Conservation (phyloP, 2,329 filamentous ascomycete genomes). For the Chalara sp. region DNA sequence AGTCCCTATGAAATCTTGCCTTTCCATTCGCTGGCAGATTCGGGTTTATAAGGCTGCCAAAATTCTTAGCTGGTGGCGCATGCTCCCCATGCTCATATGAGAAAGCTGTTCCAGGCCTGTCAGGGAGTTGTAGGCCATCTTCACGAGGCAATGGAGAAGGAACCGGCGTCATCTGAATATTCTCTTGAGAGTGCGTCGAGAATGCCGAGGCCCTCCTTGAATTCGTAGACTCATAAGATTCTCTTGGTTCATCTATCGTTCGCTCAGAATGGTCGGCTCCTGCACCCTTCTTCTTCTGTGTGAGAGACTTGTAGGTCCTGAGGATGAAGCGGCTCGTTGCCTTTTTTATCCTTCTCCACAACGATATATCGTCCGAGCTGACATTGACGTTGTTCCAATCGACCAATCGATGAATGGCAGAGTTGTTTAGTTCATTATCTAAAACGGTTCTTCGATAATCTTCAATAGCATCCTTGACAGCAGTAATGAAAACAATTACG, state of each 20-base stretch:
- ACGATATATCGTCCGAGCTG: slow-evolving; percentile 73
- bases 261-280: slow-evolving; percentile 15
- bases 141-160: slow-evolving; percentile 63
- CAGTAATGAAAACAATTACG: slow-evolving; percentile 81
- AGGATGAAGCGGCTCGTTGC: slow-evolving; percentile 45
- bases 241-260: slow-evolving; percentile 20
- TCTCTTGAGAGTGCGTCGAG: slow-evolving; percentile 40
- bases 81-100: slow-evolving; percentile 32
- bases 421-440: slow-evolving; percentile 93
- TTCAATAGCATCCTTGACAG: slow-evolving; percentile 91
- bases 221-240: slow-evolving; percentile 56
- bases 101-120: slow-evolving; percentile 27
- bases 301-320: slow-evolving; percentile 38
- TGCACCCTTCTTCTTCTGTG: slow-evolving; percentile 39
- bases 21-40: slow-evolving; percentile 57
- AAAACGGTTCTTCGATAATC: slow-evolving; percentile 88
- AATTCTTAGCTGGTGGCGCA: slow-evolving; percentile 35
- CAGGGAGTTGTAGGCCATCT: slow-evolving; percentile 22
- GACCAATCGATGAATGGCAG: slow-evolving; percentile 80
- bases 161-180: slow-evolving; percentile 94
- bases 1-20: slow-evolving; percentile 84
- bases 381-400: slow-evolving; percentile 94
- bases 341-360: slow-evolving; percentile 90
- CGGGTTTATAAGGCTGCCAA: slow-evolving; percentile 69
- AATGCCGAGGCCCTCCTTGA: slow-evolving; percentile 18